These are phyloP conservation scores for Rhizomucor pusillus DNA, from an alignment of 371 early-diverging fungal species.

Conservation along the genomic window DNA sequence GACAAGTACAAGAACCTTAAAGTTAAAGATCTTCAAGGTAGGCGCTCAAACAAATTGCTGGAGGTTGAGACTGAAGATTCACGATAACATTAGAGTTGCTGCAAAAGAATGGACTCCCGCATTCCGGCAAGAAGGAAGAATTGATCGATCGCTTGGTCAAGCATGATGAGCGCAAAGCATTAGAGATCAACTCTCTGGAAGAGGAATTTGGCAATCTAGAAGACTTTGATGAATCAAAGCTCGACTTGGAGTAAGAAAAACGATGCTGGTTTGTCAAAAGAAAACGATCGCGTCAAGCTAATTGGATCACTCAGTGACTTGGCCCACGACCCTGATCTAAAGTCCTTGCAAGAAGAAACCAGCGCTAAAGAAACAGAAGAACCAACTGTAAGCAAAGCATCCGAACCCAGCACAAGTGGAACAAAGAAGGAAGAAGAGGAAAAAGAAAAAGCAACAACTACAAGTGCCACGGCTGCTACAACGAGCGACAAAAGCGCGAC, in stretches of 20 bases:
- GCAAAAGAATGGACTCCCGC: slow-evolving; percentile 54
- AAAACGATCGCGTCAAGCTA: neutral
- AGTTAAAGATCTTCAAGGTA: slow-evolving; percentile 64
- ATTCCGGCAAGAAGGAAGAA: slow-evolving; percentile 68
- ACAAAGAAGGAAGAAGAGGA: slow-evolving; percentile 9
- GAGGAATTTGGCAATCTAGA: slow-evolving; percentile 38
- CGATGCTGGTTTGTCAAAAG: neutral
- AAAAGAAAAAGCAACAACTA: slow-evolving; percentile 11
- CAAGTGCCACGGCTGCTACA: slow-evolving; percentile 6
- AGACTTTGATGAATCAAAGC: slow-evolving; percentile 41
- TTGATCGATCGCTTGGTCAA: slow-evolving; percentile 62
- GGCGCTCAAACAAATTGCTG: neutral
- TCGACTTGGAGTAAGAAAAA: slow-evolving; percentile 23
- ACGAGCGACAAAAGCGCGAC: slow-evolving; percentile 2
- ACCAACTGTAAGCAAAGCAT: neutral
- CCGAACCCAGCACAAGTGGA: neutral
- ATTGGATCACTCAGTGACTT: neutral
- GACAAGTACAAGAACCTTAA: slow-evolving; percentile 56
- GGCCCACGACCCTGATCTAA: slow-evolving; percentile 18
- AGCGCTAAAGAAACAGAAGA: slow-evolving; percentile 2
- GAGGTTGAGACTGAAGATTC: too few species aligned
- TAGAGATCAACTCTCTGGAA: slow-evolving; percentile 47
- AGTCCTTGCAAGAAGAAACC: slow-evolving; percentile 9
- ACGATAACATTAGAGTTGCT: slow-evolving; percentile 39
- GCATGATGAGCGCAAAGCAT: slow-evolving; percentile 49